Percentiles rank a stretch among this genome's conserved stretches.
Evolutionary conservation across 1,284 basidiomycete species (phyloP).

Genomic region (Somion occarium): DNA sequence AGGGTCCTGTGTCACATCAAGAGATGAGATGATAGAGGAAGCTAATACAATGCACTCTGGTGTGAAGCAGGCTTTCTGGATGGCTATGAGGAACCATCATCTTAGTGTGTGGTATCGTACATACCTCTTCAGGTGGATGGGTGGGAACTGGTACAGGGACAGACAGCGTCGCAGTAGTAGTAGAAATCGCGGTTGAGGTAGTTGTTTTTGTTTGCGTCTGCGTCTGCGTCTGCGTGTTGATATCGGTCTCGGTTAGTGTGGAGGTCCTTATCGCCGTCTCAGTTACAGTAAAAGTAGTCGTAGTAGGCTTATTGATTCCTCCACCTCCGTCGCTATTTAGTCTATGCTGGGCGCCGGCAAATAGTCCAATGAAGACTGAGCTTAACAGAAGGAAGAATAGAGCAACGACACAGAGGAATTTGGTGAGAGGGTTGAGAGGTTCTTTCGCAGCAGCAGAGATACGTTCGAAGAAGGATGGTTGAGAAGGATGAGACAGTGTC

Average conservation of each 20-base stretch:
- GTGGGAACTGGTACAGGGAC: constrained; percentile 37
- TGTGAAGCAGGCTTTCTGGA: constrained; percentile 67
- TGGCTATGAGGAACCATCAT: constrained; percentile 1
- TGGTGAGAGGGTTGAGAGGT: constrained; percentile 80
- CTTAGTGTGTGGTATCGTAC: constrained; percentile 7
- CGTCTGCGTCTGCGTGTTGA: constrained; percentile 19
- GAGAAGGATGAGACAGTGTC: constrained; percentile 13
- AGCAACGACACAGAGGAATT: constrained; percentile 72
- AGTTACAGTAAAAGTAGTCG: constrained; percentile 30
- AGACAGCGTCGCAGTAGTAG: constrained; percentile 15
- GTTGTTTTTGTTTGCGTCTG: too few species aligned
- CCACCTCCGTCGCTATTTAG: constrained; percentile 44
- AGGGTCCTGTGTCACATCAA: constrained; percentile 85
- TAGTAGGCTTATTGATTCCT: constrained; percentile 17
- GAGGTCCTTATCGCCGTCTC: constrained; percentile 15
- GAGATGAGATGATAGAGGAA: constrained; percentile 73
- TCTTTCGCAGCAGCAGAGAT: constrained; percentile 59
- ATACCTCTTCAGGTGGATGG: constrained; percentile 43
- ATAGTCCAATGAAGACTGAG: constrained; percentile 88
- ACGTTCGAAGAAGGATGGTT: constrained; percentile 42
- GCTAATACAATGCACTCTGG: constrained; percentile 82
- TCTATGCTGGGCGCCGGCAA: constrained; percentile 81
- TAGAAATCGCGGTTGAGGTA: constrained; percentile 29
- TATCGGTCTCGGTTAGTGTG: constrained; percentile 11
- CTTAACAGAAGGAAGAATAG: constrained; percentile 79